Base-by-base conservation (phyloP, 805 yeast species). In the Sugiyamaella qingdaonensis region DNA sequence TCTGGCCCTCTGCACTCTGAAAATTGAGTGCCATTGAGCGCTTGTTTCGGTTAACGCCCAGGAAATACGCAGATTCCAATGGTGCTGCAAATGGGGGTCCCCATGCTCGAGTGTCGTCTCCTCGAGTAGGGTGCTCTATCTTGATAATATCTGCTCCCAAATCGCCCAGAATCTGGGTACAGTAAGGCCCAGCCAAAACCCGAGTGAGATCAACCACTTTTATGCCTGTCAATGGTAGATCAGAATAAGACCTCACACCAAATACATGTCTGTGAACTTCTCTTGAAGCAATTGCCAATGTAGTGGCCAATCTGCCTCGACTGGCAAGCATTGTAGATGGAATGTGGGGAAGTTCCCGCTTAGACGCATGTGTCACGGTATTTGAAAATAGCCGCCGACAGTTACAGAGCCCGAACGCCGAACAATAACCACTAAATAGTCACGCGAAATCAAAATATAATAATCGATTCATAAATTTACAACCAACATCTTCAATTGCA, bases 31-130 rank as follows among this genome's bases (percentile, higher is more conserved):
- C 76, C 14, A 72, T 54, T 1, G 73, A 68, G 46, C 65, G 61
- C 53, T 72, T 72, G 62, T 72, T 72, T 14, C 76, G 63, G 53
- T 68, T 69, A 32, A 68, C 71, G 8, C 68, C 59, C 36, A 72
- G 60, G 51, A 64, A 72, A 58, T 72, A 72, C 1, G 76, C 76
- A 43, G 70, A 60, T 52, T 72, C 76, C 7, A 45, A 7, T 16
- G 58, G 27, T 14, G 48, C 34, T 4, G 74, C 74, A 53, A 73
- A 72, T 4, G 76, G 76, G 1, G 76, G 76, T 14, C 76, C 76
- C 76, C 76, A 72, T 4, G 71, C 68, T 33, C 76, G 62, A 1
- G 76, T 72, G 48, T 73, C 76, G 58, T 73, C 76, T 11, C 76
- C 76, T 7, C 76, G 64, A 8, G 54, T 54, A 1, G 74, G 75